A percentile compares a stretch with the other conserved stretches of the same genome.
Conservation (phyloP, 1,284 basidiomycete genomes). For the Trametes sp. region DNA sequence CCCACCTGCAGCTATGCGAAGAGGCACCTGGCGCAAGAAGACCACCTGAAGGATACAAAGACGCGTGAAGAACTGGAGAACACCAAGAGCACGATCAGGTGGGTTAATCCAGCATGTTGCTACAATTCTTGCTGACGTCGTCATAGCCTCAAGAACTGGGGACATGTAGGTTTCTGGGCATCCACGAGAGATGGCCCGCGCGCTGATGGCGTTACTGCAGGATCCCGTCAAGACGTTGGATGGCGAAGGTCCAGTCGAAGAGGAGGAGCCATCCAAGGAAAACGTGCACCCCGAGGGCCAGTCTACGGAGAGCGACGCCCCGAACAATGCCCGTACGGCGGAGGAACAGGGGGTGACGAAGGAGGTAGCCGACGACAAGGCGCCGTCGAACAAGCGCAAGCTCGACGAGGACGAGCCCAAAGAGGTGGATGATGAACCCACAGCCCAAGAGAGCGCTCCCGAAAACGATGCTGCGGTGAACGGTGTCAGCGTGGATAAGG, state of each 20-base stretch:
- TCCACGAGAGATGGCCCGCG: neutral
- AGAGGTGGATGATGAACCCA: conserved; percentile 1
- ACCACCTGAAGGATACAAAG: conserved; percentile 46
- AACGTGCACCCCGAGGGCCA: neutral
- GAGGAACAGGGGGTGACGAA: neutral
- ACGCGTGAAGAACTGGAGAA: conserved; percentile 44
- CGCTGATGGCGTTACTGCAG: conserved; percentile 19
- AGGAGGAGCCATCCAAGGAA: neutral
- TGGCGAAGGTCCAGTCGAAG: conserved; percentile 7
- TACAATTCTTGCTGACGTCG: neutral
- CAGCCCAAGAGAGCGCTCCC: neutral
- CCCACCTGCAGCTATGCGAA: conserved; percentile 25
- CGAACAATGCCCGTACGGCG: conserved; percentile 14
- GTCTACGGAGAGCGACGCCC: neutral
- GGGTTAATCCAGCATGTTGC: neutral
- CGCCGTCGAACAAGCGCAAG: conserved; percentile 31
- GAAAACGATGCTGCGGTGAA: neutral
- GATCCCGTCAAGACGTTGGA: conserved; percentile 41
- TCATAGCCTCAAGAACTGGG: conserved; percentile 45
- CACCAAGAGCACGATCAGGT: conserved; percentile 48
- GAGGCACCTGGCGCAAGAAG: conserved; percentile 48
- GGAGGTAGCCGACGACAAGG: neutral
- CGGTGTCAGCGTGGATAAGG: neutral
- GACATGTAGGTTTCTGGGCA: conserved; percentile 39
- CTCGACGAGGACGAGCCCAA: conserved; percentile 15